A percentile compares a stretch with the other conserved stretches of the same genome.
Evolutionary conservation across 176 grass and related monocot species (phyloP).

Genomic region (Oryza longistaminata): DNA sequence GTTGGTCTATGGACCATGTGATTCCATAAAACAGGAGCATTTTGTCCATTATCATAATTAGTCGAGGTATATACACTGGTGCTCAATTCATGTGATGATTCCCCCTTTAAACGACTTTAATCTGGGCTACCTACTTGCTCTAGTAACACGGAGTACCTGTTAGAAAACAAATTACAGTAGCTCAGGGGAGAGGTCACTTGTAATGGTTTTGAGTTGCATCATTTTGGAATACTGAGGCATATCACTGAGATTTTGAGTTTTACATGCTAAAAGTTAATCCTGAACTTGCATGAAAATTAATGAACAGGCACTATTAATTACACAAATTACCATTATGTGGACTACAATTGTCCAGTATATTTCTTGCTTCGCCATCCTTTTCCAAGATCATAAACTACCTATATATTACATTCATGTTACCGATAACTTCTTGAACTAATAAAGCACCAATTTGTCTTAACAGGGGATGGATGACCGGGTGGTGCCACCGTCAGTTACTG

Average conservation of each 20-base stretch:
- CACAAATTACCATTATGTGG: not conserved
- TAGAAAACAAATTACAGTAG: not conserved
- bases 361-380: not conserved
- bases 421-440: not conserved
- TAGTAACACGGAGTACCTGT: not conserved
- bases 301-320: slow-evolving; percentile 6
- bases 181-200: not conserved
- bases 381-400: not conserved
- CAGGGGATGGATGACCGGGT: slow-evolving; percentile 93
- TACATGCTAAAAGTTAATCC: slow-evolving; percentile 1
- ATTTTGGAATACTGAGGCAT: not conserved
- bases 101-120: not conserved
- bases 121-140: not conserved
- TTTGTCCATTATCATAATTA: slow-evolving; percentile 18
- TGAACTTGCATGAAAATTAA: slow-evolving; percentile 10
- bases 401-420: not conserved
- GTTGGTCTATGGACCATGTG: not conserved
- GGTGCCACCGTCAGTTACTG: slow-evolving; percentile 69
- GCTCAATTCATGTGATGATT: not conserved
- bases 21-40: not conserved
- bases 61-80: not conserved
- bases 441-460: slow-evolving; percentile 13
- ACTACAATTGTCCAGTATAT: not conserved
- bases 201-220: slow-evolving; percentile 2
- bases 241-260: not conserved